phyloP scores from a whole-genome alignment of 2,329 filamentous ascomycete species.

The Diplocarpon mali region DNA sequence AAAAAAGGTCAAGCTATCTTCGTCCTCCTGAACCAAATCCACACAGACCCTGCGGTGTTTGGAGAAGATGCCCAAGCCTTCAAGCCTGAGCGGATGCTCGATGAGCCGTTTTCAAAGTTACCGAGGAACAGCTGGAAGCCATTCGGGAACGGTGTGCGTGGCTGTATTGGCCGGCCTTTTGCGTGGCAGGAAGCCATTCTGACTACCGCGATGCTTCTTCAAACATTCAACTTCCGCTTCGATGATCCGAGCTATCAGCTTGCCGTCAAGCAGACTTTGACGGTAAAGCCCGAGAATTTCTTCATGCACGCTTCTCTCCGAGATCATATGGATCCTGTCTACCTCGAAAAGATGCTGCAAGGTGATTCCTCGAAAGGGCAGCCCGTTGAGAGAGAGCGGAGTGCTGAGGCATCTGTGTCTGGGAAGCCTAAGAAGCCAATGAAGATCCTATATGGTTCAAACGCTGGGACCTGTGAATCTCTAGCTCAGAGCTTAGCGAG shows the following conservation, averaged over 20 bases:
- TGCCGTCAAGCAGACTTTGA: slow-evolving; percentile 42
- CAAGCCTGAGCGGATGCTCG: slow-evolving; percentile 60
- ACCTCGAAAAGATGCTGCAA: slow-evolving; percentile 30
- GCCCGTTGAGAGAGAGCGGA: not conserved
- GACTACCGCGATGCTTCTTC: slow-evolving; percentile 50
- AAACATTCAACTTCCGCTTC: slow-evolving; percentile 58
- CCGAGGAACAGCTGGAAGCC: slow-evolving; percentile 58
- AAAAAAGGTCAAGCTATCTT: slow-evolving; percentile 40
- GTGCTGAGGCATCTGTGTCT: not conserved
- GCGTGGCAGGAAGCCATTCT: slow-evolving; percentile 64
- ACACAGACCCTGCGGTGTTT: slow-evolving; percentile 52
- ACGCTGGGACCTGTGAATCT: slow-evolving; percentile 63
- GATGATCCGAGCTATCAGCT: slow-evolving; percentile 49
- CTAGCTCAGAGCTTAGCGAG: slow-evolving; percentile 52
- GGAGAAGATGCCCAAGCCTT: slow-evolving; percentile 56
- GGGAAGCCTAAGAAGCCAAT: slow-evolving; percentile 28
- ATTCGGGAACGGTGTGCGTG: slow-evolving; percentile 61
- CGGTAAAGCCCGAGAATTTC: slow-evolving; percentile 53
- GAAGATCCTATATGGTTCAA: slow-evolving; percentile 62
- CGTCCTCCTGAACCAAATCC: slow-evolving; percentile 40
- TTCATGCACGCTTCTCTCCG: slow-evolving; percentile 47
- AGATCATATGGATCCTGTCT: slow-evolving; percentile 34
- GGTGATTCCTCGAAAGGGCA: not conserved
- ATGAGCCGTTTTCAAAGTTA: slow-evolving; percentile 54
- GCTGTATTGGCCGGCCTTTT: slow-evolving; percentile 62